Evolutionary conservation across 1,284 basidiomycete genomes (phyloP).

Genomic region (Fomitiporia mediterranea): DNA sequence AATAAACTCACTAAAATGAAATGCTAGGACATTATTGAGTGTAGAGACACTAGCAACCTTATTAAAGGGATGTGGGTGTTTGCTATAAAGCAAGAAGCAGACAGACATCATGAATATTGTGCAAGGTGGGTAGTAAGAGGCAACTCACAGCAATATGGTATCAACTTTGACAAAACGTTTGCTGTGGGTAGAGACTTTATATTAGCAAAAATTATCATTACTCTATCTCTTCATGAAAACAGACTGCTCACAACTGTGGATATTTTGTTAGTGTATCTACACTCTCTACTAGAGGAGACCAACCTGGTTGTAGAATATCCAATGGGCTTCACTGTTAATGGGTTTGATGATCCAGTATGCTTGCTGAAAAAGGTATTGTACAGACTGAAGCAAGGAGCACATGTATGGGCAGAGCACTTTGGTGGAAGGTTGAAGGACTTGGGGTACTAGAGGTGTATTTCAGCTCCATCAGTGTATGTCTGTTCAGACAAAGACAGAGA

Average conservation of each 20-base stretch:
- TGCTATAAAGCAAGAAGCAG: slow-evolving; percentile 22
- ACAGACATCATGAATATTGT: slow-evolving; percentile 22
- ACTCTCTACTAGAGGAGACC: not conserved
- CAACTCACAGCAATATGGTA: slow-evolving; percentile 24
- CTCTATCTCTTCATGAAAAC: not conserved
- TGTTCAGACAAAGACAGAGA: slow-evolving; percentile 2
- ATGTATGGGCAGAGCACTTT: slow-evolving; percentile 2
- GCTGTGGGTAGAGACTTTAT: not conserved
- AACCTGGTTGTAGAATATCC: slow-evolving; percentile 20
- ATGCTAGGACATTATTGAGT: not conserved
- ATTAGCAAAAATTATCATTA: not conserved
- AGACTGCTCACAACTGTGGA: not conserved
- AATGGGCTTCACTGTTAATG: not conserved
- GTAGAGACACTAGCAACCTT: not conserved
- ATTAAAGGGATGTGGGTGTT: slow-evolving; percentile 24
- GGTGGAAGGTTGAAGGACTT: not conserved
- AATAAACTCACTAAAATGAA: not conserved
- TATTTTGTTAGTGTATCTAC: slow-evolving; percentile 2
- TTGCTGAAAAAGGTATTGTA: slow-evolving; percentile 1
- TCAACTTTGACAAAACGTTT: slow-evolving; percentile 4
- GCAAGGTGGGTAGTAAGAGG: slow-evolving; percentile 26
- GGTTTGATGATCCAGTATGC: not conserved
- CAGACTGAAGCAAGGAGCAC: not conserved
- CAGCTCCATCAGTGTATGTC: not conserved
- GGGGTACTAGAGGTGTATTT: not conserved